These are phyloP conservation scores for Aspergillus carlsbadensis DNA, from an alignment of 495 filamentous ascomycete species.

Conservation along the genomic window DNA sequence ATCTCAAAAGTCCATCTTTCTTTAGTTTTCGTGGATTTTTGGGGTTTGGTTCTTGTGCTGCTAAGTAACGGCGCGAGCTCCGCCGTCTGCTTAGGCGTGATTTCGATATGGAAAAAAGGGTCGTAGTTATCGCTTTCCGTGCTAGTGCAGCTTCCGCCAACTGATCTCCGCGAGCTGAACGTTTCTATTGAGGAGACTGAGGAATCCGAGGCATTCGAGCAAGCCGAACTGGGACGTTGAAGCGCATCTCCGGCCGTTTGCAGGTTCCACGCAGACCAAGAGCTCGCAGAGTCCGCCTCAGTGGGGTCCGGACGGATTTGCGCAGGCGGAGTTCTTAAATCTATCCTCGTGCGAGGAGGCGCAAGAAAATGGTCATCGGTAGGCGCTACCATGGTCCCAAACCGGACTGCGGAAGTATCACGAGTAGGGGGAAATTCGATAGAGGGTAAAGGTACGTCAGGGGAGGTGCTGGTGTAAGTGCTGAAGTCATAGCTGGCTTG, in stretches of 20 bases:
- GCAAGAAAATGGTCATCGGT: conserved; percentile 49
- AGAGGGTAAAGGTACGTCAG: conserved; percentile 56
- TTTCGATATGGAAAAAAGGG: conserved; percentile 51
- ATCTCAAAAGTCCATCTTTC: conserved; percentile 79
- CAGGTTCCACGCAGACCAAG: conserved; percentile 35
- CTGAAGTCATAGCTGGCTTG: conserved; percentile 34
- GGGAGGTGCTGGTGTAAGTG: conserved; percentile 26
- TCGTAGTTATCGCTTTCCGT: conserved; percentile 61
- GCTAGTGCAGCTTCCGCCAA: conserved; percentile 68
- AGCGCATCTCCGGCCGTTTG: conserved; percentile 37
- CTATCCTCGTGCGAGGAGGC: conserved; percentile 48
- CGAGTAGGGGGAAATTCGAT: conserved; percentile 52
- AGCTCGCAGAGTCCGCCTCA: conserved; percentile 26
- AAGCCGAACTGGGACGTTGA: conserved; percentile 56
- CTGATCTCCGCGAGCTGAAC: conserved; percentile 60
- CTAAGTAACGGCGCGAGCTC: conserved; percentile 35
- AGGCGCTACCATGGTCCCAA: conserved; percentile 21
- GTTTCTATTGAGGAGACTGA: conserved; percentile 68
- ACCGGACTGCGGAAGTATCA: conserved; percentile 22
- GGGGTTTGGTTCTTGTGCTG: conserved; percentile 22
- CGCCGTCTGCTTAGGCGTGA: conserved; percentile 33
- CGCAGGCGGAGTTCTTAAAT: conserved; percentile 62
- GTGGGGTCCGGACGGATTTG: conserved; percentile 48
- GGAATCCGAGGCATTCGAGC: conserved; percentile 66
- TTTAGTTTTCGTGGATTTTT: conserved; percentile 22